Evolutionary conservation across 1,284 basidiomycete species (phyloP).

Genomic region (Pseudozyma hubeiensis): DNA sequence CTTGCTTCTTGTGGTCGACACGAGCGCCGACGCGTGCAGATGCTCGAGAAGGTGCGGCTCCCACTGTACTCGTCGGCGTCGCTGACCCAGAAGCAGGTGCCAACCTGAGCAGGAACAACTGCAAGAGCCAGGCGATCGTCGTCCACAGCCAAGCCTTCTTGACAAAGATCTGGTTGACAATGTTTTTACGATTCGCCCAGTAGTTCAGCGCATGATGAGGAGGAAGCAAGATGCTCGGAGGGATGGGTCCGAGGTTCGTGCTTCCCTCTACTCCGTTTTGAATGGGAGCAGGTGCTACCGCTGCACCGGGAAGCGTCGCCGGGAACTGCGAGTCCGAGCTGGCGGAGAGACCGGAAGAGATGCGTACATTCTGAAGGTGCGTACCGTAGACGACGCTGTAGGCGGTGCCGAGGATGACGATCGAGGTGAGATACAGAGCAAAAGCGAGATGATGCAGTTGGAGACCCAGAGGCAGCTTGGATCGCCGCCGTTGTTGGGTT

Average conservation of each 20-base stretch:
- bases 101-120: slow-evolving; percentile 34
- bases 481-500: slow-evolving; percentile 15
- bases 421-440: slow-evolving; percentile 66
- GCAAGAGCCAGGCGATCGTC: slow-evolving; percentile 43
- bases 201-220: slow-evolving; percentile 41
- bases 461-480: slow-evolving; percentile 31
- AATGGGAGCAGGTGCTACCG: slow-evolving; percentile 17
- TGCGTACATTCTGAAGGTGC: slow-evolving; percentile 58
- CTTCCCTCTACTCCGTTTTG: slow-evolving; percentile 70
- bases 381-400: slow-evolving; percentile 74
- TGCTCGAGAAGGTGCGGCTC: slow-evolving; percentile 2
- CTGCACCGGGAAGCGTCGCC: slow-evolving; percentile 32
- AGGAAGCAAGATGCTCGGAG: slow-evolving; percentile 74
- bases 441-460: slow-evolving; percentile 49
- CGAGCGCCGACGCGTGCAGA: slow-evolving; percentile 10
- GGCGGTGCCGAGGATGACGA: slow-evolving; percentile 73
- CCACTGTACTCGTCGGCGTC: neutral
- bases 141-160: slow-evolving; percentile 95
- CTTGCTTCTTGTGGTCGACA: slow-evolving; percentile 22
- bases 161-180: slow-evolving; percentile 86
- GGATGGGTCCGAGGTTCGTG: slow-evolving; percentile 73
- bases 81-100: slow-evolving; percentile 7
- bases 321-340: slow-evolving; percentile 17
- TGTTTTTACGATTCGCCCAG: slow-evolving; percentile 80
- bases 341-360: slow-evolving; percentile 64